Evolutionary conservation across 306 rosid species (phyloP).

Genomic region (Morella rubra): DNA sequence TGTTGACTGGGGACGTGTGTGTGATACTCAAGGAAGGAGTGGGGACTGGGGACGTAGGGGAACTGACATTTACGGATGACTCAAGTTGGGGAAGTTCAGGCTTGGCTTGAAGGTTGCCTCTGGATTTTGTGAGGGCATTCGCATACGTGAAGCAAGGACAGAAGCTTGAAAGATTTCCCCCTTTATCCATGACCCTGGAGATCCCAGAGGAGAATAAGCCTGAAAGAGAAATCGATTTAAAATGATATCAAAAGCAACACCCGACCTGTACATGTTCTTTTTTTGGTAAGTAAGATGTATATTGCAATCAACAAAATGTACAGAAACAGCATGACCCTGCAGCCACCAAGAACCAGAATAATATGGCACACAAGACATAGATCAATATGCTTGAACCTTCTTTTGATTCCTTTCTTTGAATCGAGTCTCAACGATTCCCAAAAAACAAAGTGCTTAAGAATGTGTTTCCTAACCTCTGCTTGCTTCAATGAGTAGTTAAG

Average conservation of each 20-base stretch:
- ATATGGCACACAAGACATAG: no score
- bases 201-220: conserved; percentile 77
- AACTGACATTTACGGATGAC: conserved; percentile 87
- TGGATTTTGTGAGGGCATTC: conserved; percentile 76
- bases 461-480: no score
- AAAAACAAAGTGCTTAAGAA: no score
- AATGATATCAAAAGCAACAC: conserved; percentile 8
- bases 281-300: no score
- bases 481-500: no score
- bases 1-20: conserved; percentile 87
- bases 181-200: conserved; percentile 76
- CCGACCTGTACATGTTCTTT: no score
- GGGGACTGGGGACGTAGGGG: conserved; percentile 96
- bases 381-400: no score
- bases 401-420: no score
- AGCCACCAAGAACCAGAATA: no score
- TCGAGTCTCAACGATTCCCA: no score
- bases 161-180: conserved; percentile 88
- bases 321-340: no score
- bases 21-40: conserved; percentile 95
- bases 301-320: no score
- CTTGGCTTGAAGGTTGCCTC: conserved; percentile 85
- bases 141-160: conserved; percentile 92
- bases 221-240: conserved; percentile 25
- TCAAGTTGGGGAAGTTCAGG: conserved; percentile 99